Percentiles rank a stretch among this genome's conserved stretches.
These are phyloP conservation scores for Piedraia hortae DNA, from an alignment of 2,329 filamentous ascomycete species.

Conservation along the genomic window DNA sequence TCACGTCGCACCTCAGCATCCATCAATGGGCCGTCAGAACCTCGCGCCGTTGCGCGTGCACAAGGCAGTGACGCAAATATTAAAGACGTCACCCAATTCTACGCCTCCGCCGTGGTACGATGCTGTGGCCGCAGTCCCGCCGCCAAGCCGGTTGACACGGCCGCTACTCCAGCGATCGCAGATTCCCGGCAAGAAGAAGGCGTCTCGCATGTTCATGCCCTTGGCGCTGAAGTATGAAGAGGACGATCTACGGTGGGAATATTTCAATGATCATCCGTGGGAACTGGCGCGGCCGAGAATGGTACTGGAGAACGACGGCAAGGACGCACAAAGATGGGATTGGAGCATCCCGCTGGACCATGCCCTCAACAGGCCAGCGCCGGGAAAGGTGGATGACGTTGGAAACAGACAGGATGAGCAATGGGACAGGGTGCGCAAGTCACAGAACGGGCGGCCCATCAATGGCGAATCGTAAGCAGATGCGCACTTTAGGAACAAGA, in stretches of 20 bases:
- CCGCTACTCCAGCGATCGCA: slow-evolving; percentile 20
- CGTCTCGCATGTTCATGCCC: slow-evolving; percentile 57
- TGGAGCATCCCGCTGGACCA: slow-evolving; percentile 32
- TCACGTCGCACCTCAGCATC: slow-evolving; percentile 1
- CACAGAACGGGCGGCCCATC: slow-evolving; percentile 47
- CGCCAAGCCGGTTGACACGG: slow-evolving; percentile 30
- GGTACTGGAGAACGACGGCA: slow-evolving; percentile 61
- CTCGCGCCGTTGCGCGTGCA: slow-evolving; percentile 25
- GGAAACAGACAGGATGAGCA: slow-evolving; percentile 19
- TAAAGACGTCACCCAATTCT: slow-evolving; percentile 17
- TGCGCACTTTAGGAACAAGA: slow-evolving; percentile 1
- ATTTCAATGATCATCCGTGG: slow-evolving; percentile 92
- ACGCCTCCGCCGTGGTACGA: slow-evolving; percentile 28
- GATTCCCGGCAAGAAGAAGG: slow-evolving; percentile 32
- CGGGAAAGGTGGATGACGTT: slow-evolving; percentile 3
- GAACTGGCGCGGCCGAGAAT: slow-evolving; percentile 72
- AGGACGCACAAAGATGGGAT: slow-evolving; percentile 46
- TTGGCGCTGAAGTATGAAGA: slow-evolving; percentile 55
- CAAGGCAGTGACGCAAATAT: slow-evolving; percentile 22
- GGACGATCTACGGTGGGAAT: slow-evolving; percentile 50
- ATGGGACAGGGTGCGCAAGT: slow-evolving; percentile 19
- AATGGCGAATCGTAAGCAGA: slow-evolving; percentile 27
- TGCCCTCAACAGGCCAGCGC: slow-evolving; percentile 4
- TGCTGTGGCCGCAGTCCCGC: slow-evolving; percentile 28
- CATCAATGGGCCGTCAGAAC: slow-evolving; percentile 24